A percentile compares a stretch with the other conserved stretches of the same genome.
Conservation (phyloP, 768 basidiomycete genomes). For the Russula sp. region DNA sequence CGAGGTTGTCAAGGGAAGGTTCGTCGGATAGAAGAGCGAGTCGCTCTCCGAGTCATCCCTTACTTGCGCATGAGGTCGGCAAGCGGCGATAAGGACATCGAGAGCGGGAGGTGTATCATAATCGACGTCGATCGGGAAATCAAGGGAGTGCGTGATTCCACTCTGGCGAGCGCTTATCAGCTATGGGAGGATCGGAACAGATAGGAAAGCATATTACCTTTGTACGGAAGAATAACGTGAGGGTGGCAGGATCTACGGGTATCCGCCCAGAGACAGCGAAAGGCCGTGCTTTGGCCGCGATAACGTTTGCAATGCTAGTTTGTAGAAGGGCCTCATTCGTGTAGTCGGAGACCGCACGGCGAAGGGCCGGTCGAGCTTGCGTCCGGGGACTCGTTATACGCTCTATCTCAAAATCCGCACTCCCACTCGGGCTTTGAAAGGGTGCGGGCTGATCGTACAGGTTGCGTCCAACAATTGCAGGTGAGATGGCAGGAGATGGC, state of each 20-base stretch:
- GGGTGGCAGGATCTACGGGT: constrained; percentile 61
- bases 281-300: constrained; percentile 57
- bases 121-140: constrained; percentile 77
- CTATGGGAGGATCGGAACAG: background rate
- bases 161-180: constrained; percentile 44
- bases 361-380: constrained; percentile 28
- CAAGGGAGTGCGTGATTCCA: constrained; percentile 74
- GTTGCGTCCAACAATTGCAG: constrained; percentile 21
- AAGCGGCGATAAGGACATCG: constrained; percentile 73
- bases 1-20: constrained; percentile 68
- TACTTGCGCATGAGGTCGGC: constrained; percentile 59
- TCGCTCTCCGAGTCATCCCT: constrained; percentile 54
- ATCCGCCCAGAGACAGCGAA: constrained; percentile 68
- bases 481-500: constrained; percentile 29
- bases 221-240: constrained; percentile 75
- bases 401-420: constrained; percentile 64
- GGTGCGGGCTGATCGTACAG: constrained; percentile 33
- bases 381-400: constrained; percentile 32
- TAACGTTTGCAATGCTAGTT: constrained; percentile 52
- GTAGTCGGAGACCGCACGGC: constrained; percentile 43
- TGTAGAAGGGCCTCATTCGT: constrained; percentile 54
- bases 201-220: constrained; percentile 50
- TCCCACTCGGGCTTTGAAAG: constrained; percentile 43
- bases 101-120: constrained; percentile 73
- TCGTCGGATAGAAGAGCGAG: constrained; percentile 68